Percentiles rank a stretch among this genome's conserved stretches.
These are phyloP conservation scores for Calvatia gigantea DNA, from an alignment of 768 basidiomycete species.

Conservation along the genomic window DNA sequence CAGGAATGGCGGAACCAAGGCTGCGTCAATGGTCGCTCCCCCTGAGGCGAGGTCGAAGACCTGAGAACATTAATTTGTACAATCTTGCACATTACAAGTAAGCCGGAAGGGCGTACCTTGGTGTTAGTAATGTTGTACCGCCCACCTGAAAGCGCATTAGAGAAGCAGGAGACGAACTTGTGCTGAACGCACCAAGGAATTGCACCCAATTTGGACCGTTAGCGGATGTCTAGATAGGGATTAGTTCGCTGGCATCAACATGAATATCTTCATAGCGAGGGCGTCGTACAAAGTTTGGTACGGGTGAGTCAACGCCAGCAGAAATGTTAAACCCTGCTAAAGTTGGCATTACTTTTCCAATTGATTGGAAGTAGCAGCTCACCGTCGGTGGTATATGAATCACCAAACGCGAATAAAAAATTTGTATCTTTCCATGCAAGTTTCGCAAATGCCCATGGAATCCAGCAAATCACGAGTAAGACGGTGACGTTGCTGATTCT, in stretches of 20 bases:
- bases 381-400: conserved; percentile 57
- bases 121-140: conserved; percentile 55
- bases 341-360: background rate
- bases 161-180: background rate
- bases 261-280: background rate
- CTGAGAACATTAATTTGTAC: conserved; percentile 15
- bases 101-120: conserved; percentile 29
- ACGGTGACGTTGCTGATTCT: background rate
- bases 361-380: too few relatives aligned
- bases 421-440: conserved; percentile 52
- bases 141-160: conserved; percentile 26
- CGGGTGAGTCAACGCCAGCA: conserved; percentile 47
- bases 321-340: conserved; percentile 56
- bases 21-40: conserved; percentile 56
- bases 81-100: background rate
- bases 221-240: conserved; percentile 42
- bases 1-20: conserved; percentile 45
- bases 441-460: conserved; percentile 19
- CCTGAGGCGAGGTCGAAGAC: conserved; percentile 52
- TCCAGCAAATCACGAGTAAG: background rate
- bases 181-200: conserved; percentile 38
- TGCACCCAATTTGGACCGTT: conserved; percentile 65
- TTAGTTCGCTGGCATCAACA: background rate
- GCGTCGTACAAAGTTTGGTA: conserved; percentile 46
- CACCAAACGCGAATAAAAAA: conserved; percentile 59